Base-by-base conservation (phyloP, 176 grass and related monocot species). In the Pharus latifolius region DNA sequence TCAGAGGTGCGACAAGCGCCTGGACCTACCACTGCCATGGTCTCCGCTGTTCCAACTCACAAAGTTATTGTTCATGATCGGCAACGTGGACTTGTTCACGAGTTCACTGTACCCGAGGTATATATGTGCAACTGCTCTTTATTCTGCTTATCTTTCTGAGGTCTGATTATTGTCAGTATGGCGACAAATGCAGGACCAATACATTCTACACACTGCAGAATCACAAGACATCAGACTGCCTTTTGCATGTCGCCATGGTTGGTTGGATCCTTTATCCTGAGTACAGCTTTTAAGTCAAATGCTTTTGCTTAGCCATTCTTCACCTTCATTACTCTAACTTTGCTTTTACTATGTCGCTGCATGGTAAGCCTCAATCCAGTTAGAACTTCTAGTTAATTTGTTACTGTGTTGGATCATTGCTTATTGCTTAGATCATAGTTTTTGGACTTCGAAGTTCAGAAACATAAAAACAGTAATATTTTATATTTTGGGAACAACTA, bases 81-180 rank as follows among this genome's bases (percentile, higher is more conserved):
- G 14, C 71, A 91, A 75, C 81, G 87, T 28, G 90, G 90, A 5
- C 84, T 91, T 52, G 80, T 87, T 35, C 84, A 98, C 71, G 56
- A 98, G 40, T 98, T 98, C 84, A 18, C 88, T 40, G 95, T 98
- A 33, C 90, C 95, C 60, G 89, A 98, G 89, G 94, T 98, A 82
- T 17, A 0, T 8, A 5, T 14, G 4, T 33, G 3, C 11, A 7
- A 30, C 53, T 20, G 16, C 23, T 70, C 20, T 5, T 35, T 35
- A 8, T 14, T n/a, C 10, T 17, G 34, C 10, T 48, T 49, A 7
- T 14, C 24, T 3, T 14, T 38, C 7, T 30, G n/a, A 31, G 30
- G 30, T 45, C 59, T 68, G 22, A 53, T 50, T 23, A 3, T 24
- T 29, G 10, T 31, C 23, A 20, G 48, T 10, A 6, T 34, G 46